These are phyloP conservation scores for Pichia nanzhaoensis DNA, from an alignment of 805 yeast genomes.

Conservation along the genomic window DNA sequence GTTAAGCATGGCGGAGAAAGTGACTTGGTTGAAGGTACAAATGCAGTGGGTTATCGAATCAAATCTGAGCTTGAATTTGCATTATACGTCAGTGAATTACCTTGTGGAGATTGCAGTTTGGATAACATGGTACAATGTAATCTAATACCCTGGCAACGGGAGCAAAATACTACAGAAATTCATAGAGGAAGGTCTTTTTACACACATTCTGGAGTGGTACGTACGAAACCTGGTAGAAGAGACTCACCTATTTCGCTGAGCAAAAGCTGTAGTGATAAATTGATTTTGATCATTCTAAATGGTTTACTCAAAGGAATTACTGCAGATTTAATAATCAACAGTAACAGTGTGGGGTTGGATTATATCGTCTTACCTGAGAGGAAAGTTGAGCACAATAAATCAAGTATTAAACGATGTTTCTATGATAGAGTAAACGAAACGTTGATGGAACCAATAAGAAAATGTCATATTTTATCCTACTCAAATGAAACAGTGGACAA, in stretches of 20 bases:
- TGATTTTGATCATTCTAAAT: constrained; percentile 53
- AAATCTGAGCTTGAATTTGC: constrained; percentile 40
- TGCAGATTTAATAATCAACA: constrained; percentile 25
- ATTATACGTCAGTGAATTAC: constrained; percentile 65
- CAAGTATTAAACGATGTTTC: constrained; percentile 40
- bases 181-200: constrained; percentile 54
- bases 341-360: constrained; percentile 31
- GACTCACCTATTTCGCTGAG: constrained; percentile 70
- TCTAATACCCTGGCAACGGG: constrained; percentile 10
- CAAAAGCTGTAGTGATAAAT: constrained; percentile 86
- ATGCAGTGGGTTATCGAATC: constrained; percentile 25
- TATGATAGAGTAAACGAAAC: constrained; percentile 15
- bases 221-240: constrained; percentile 89
- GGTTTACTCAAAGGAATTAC: constrained; percentile 47
- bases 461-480: neutral
- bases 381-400: constrained; percentile 20
- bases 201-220: constrained; percentile 51
- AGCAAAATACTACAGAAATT: constrained; percentile 30
- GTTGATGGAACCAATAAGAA: constrained; percentile 14
- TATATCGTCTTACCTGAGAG: constrained; percentile 43
- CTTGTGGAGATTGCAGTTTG: constrained; percentile 90
- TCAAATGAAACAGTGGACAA: neutral
- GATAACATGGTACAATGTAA: constrained; percentile 28
- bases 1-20: constrained; percentile 12
- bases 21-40: constrained; percentile 9